A percentile compares a stretch with the other conserved stretches of the same genome.
phyloP scores from a whole-genome alignment of 208 protist genomes.

The Trypanosoma melophagium region DNA sequence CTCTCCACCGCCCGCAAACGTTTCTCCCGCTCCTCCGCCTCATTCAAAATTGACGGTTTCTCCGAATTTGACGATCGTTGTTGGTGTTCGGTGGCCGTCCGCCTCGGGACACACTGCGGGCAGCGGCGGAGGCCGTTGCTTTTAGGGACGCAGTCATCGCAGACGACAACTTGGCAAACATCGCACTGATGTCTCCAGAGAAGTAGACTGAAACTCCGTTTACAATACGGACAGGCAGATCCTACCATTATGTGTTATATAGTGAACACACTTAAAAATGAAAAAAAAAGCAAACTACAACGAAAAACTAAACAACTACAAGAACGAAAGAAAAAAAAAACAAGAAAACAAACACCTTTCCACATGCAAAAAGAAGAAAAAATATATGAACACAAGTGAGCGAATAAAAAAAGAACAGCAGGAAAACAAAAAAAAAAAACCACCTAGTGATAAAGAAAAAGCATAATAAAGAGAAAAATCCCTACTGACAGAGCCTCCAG shows the following conservation, averaged over 20 bases:
- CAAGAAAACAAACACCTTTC: neutral
- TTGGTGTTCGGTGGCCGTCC: neutral
- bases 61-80: neutral
- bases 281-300: neutral
- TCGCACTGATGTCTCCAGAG: slow-evolving; percentile 56
- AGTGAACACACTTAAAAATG: too few relatives aligned
- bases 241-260: too few relatives aligned
- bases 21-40: slow-evolving; percentile 37
- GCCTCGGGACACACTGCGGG: slow-evolving; percentile 28
- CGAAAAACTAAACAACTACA: neutral
- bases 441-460: neutral
- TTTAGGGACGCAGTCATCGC: slow-evolving; percentile 62
- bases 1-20: slow-evolving; percentile 43
- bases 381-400: neutral
- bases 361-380: neutral
- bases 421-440: neutral
- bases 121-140: slow-evolving; percentile 12
- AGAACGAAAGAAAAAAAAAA: neutral
- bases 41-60: slow-evolving; percentile 23
- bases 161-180: slow-evolving; percentile 50
- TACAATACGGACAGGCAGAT: slow-evolving; percentile 47
- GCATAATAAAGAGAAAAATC: too few relatives aligned
- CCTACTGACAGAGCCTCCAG: too few relatives aligned
- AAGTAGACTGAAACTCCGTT: slow-evolving; percentile 43
- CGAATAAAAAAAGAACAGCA: neutral